Conservation (phyloP, 1,284 basidiomycete species). For the Cryptococcus sp. region DNA sequence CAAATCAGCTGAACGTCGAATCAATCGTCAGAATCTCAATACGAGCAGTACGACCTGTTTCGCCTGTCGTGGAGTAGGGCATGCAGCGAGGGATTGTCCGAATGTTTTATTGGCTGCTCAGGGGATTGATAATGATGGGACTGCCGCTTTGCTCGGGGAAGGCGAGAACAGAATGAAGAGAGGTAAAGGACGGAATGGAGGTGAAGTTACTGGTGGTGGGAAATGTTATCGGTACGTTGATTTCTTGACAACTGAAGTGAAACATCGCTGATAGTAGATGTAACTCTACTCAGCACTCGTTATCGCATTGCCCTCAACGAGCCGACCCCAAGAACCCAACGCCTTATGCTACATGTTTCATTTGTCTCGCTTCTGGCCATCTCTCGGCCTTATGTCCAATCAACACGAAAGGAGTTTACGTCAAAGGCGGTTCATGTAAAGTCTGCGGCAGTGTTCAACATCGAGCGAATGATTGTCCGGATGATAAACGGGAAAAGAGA, state of each 20-base stretch:
- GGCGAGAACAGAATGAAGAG: constrained; percentile 25
- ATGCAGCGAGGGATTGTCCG: constrained; percentile 78
- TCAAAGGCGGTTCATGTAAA: constrained; percentile 85
- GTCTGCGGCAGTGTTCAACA: constrained; percentile 79
- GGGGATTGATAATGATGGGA: neutral
- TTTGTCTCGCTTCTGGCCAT: constrained; percentile 76
- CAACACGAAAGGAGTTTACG: constrained; percentile 74
- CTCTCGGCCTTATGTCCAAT: constrained; percentile 80
- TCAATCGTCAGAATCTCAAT: constrained; percentile 63
- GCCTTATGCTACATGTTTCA: constrained; percentile 87
- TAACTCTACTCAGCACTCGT: constrained; percentile 70
- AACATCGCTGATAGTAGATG: constrained; percentile 56
- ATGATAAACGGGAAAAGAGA: constrained; percentile 46
- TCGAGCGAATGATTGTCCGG: constrained; percentile 74
- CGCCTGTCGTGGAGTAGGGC: constrained; percentile 79
- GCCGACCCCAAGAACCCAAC: constrained; percentile 64
- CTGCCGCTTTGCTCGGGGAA: constrained; percentile 1
- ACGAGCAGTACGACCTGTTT: constrained; percentile 68
- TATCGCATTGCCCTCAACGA: constrained; percentile 69
- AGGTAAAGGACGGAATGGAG: constrained; percentile 37
- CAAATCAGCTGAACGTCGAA: constrained; percentile 60
- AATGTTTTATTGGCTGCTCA: constrained; percentile 48
- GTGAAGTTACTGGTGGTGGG: constrained; percentile 56
- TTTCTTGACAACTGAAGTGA: neutral
- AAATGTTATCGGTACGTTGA: constrained; percentile 73